phyloP scores from a whole-genome alignment of 768 basidiomycete genomes.

The Xerocomus spinulosus region DNA sequence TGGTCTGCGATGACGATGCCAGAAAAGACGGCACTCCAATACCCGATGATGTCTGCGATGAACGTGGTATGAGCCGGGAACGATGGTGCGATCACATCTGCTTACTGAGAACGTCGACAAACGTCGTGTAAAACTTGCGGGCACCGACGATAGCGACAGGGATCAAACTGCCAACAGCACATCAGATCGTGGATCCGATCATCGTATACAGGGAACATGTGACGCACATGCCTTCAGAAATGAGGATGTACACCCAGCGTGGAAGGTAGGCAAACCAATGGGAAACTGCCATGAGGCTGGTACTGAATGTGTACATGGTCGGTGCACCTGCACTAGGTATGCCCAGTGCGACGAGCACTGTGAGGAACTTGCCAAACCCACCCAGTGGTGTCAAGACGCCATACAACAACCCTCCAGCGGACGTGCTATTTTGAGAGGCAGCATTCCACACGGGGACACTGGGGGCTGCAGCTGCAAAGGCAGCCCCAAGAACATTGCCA shows the following conservation, averaged over 20 bases:
- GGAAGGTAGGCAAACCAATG: conserved; percentile 35
- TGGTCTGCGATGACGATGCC: conserved; percentile 42
- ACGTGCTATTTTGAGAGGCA: conserved; percentile 37
- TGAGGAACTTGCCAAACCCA: conserved; percentile 44
- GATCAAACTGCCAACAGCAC: conserved; percentile 32
- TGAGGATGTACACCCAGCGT: conserved; percentile 43
- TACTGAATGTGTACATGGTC: conserved; percentile 53
- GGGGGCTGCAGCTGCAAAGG: conserved; percentile 41
- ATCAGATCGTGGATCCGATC: not conserved
- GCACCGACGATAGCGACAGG: conserved; percentile 48
- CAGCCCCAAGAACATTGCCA: conserved; percentile 41
- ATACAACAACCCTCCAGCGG: conserved; percentile 43
- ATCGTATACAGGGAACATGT: not conserved
- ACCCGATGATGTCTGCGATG: conserved; percentile 39
- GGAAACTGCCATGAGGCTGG: conserved; percentile 40
- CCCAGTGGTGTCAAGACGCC: conserved; percentile 37
- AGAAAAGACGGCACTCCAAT: conserved; percentile 37
- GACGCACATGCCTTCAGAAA: conserved; percentile 43
- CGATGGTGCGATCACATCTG: too few species aligned
- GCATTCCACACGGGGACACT: conserved; percentile 36
- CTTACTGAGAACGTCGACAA: conserved; percentile 40
- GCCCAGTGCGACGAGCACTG: conserved; percentile 47
- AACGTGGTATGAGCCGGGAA: conserved; percentile 13
- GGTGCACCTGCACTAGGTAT: conserved; percentile 55
- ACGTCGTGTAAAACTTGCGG: conserved; percentile 39